Evolutionary conservation across 73 alveolate species (phyloP), one percentile per base, ranked within the genome.

Genomic region (Paramecium sexaurelia): DNA sequence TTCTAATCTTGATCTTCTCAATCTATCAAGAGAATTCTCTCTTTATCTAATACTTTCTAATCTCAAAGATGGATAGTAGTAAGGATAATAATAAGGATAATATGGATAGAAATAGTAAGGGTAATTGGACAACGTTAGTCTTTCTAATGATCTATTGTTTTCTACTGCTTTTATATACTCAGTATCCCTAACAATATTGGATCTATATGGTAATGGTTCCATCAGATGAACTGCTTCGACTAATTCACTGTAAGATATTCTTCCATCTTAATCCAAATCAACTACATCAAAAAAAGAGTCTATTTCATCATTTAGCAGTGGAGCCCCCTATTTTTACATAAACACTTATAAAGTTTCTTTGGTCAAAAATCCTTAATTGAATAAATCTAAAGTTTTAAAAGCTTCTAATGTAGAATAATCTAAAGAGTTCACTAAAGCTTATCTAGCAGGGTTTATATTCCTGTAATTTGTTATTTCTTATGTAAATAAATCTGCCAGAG

Each of bases 261-360:
- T 78, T 40, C 90, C 90, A 78, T 78, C 90, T 43, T 40, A 43
- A 78, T 78, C 90, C 32, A 78, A 78, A 78, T 78, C 90, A 39
- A 78, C 90, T 1, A 75, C 90, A 22, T 43, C 26, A 45, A 39
- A 78, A 36, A 78, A 78, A 9, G 90, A 56, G 7, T 78, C 71
- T n/a, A 78, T n/a, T 40, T 78, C 90, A 9, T 78, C 90, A 36
- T 22, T 73, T 9, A 73, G 35, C 27, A 73, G 17, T 36, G 57
- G 55, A 1, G 57, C 57, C 6, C 87, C 56, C 35, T 73, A 73
- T 11, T 73, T 73, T 36, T 73, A 22, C 87, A 73, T 73, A 36
- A 73, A 73, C 6, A 73, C 5, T 1, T 20, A 33, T 73, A 73
- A 39, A 19, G 66, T 33, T 8, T 73, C 87, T 33, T 36, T 73